phyloP scores from a whole-genome alignment of 1,284 basidiomycete genomes.

The Tetrapyrgos nigripes region DNA sequence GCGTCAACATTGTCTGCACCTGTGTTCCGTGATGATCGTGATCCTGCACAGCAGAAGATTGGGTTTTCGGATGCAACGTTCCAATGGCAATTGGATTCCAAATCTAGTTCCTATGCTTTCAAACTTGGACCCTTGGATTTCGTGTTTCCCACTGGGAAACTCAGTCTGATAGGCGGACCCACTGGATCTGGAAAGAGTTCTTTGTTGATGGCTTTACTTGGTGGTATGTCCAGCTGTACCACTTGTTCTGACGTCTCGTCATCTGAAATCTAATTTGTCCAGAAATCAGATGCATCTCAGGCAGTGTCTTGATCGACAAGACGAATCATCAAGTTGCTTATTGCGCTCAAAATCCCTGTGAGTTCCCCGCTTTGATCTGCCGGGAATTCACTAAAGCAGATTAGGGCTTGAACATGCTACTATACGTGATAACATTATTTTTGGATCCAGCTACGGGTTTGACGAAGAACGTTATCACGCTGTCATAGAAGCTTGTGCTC shows the following conservation, averaged over 20 bases:
- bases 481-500: constrained; percentile 83
- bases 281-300: constrained; percentile 76
- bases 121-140: constrained; percentile 65
- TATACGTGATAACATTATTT: constrained; percentile 83
- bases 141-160: constrained; percentile 59
- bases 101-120: constrained; percentile 45
- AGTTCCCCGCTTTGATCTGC: constrained; percentile 24
- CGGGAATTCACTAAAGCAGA: constrained; percentile 7
- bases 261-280: not conserved
- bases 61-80: constrained; percentile 64
- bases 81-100: constrained; percentile 56
- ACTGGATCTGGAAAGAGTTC: constrained; percentile 86
- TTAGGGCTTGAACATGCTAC: constrained; percentile 77
- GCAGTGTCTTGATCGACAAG: constrained; percentile 70
- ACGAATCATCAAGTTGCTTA: constrained; percentile 64
- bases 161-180: constrained; percentile 74
- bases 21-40: constrained; percentile 18
- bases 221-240: constrained; percentile 48
- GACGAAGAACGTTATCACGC: constrained; percentile 75
- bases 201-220: constrained; percentile 67
- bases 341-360: constrained; percentile 73
- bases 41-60: constrained; percentile 38
- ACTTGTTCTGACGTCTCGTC: constrained; percentile 13
- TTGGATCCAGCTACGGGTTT: constrained; percentile 70
- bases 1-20: constrained; percentile 56